These are phyloP conservation scores for Deinandra increscens DNA, from an alignment of 129 eudicot species.

Conservation along the genomic window DNA sequence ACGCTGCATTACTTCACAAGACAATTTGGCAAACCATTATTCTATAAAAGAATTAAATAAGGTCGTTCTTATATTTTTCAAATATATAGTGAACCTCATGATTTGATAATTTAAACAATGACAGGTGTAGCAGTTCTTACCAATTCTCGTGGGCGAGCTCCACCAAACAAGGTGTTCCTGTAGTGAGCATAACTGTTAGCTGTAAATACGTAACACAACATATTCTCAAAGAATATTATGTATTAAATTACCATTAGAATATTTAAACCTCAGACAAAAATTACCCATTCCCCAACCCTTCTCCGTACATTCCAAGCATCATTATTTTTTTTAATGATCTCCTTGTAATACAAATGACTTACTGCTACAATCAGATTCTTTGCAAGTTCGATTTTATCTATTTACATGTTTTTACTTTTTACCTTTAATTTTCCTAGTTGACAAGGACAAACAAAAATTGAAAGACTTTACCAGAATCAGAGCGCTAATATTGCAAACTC, in stretches of 20 bases:
- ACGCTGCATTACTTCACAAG: background rate
- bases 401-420: background rate
- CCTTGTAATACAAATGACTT: background rate
- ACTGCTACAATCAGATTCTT: background rate
- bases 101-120: background rate
- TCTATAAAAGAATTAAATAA: background rate
- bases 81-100: background rate
- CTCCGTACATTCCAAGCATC: background rate
- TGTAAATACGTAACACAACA: background rate
- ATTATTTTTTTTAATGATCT: background rate
- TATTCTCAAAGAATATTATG: background rate
- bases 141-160: constrained; percentile 94
- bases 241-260: no score
- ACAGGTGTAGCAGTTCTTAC: constrained; percentile 37
- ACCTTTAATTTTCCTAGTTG: background rate
- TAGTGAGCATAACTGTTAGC: constrained; percentile 4
- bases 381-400: background rate
- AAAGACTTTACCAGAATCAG: background rate
- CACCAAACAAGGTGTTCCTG: constrained; percentile 81
- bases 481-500: background rate
- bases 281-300: background rate
- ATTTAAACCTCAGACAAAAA: no score
- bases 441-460: background rate
- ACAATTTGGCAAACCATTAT: constrained; percentile 10
- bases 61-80: background rate